phyloP scores from a whole-genome alignment of 2,329 filamentous ascomycete genomes.

The Aspergillus neotritici region DNA sequence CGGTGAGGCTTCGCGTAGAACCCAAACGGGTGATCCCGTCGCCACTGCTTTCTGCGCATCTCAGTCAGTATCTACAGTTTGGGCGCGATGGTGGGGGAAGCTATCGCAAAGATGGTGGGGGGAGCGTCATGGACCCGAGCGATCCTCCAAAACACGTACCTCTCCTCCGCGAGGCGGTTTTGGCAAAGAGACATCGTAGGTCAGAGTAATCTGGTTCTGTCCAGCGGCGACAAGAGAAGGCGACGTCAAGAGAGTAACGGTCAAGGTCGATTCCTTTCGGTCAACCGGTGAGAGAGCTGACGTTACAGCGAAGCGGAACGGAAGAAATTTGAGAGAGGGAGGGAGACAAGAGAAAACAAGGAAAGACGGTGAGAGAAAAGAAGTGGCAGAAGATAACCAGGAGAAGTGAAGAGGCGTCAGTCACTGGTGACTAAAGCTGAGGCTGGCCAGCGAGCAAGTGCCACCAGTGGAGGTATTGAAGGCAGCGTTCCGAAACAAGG shows the following conservation, averaged over 20 bases:
- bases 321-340: not conserved
- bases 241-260: not conserved
- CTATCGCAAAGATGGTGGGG: not conserved
- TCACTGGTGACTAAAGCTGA: constrained; percentile 1
- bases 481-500: too few species aligned
- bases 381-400: constrained; percentile 3
- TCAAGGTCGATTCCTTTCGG: not conserved
- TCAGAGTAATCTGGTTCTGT: not conserved
- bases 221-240: not conserved
- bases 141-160: constrained; percentile 49
- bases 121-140: not conserved
- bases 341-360: constrained; percentile 1
- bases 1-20: constrained; percentile 90
- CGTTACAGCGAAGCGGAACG: not conserved
- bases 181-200: constrained; percentile 74
- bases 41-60: constrained; percentile 81
- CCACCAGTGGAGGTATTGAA: too few species aligned
- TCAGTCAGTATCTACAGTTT: constrained; percentile 7
- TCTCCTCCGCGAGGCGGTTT: constrained; percentile 81
- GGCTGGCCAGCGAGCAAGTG: not conserved
- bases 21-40: constrained; percentile 92
- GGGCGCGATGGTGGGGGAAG: not conserved
- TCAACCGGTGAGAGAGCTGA: not conserved
- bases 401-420: not conserved
- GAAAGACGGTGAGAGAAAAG: not conserved